phyloP scores from a whole-genome alignment of 371 early-diverging fungal genomes.

The Mortierella sp. region DNA sequence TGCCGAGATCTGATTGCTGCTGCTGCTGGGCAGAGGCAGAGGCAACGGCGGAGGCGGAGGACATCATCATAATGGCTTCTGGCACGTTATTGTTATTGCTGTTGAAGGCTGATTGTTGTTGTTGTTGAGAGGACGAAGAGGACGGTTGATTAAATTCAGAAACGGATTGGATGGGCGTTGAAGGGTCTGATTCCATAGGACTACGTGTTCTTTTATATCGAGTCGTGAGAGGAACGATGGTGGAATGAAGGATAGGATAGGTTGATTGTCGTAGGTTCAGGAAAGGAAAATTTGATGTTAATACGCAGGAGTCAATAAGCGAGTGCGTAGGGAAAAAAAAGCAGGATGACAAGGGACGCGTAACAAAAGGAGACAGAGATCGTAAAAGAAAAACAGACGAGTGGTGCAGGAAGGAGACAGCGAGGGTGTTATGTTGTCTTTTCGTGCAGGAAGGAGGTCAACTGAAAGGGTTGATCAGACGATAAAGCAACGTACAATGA shows the following conservation, averaged over 20 bases:
- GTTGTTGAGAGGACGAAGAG: not conserved
- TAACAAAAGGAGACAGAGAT: too few species aligned
- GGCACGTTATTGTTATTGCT: conserved; percentile 14
- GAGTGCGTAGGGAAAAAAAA: not conserved
- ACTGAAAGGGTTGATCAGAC: not conserved
- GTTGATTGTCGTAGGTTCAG: not conserved
- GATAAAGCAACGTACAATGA: not conserved
- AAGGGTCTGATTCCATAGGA: conserved; percentile 10
- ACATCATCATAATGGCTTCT: conserved; percentile 5
- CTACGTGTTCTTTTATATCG: too few species aligned
- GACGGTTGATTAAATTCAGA: not conserved
- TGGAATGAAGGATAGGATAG: not conserved
- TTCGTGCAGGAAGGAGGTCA: not conserved
- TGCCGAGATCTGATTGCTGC: conserved; percentile 9
- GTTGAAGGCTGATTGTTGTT: conserved; percentile 2
- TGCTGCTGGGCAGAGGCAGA: conserved; percentile 14
- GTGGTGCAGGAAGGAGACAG: not conserved
- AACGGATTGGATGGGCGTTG: not conserved
- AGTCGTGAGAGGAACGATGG: not conserved
- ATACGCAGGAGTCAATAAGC: not conserved
- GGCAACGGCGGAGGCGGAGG: conserved; percentile 7
- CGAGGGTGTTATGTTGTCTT: not conserved
- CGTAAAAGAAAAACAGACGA: not conserved
- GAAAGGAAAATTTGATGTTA: not conserved
- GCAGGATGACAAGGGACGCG: not conserved